Base-by-base conservation (phyloP, 202 grass and related monocot genomes). In the Dendrocalamus latiflorus region DNA sequence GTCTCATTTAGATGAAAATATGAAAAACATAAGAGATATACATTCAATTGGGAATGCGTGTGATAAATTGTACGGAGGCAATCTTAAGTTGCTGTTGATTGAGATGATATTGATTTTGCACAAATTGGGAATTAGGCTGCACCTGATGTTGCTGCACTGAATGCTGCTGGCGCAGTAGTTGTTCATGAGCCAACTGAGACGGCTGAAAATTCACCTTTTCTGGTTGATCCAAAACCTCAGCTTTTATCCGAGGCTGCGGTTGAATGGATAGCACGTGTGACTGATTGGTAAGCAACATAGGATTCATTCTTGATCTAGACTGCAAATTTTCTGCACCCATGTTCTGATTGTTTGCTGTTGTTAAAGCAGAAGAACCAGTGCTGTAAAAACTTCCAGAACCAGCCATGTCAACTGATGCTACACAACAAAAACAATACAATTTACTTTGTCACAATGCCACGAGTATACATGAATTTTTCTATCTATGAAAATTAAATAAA, bases 131-230 rank as follows among this genome's bases (percentile, higher is more conserved):
- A 88, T 88, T 90, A 63, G 82, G 66, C 62, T 92, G 93, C 81
- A 90, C 76, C 60, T 88, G 85, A 77, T 91, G 87, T 47, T 87
- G 93, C 56, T 93, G 90, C 76, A 86, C 82, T 30, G 84, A 50
- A 59, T 95, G 91, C 82, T 97, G 94, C 50, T 87, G 87, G 30
- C 80, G 88, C 2, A 91, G 56, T 69, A 90, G 70, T 45, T 99
- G 89, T 51, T 90, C 93, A 33, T 86, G 81, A 68, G 62, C 62
- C 57, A 90, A 83, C 66, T 95, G 96, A 28, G 79, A 85, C 65
- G 89, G 49, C 74, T 99, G 96, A 75, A 95, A 91, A 77, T 89
- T 90, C 71, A 79, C 74, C 84, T 90, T 28, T 95, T 93, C 89
- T 55, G 86, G 56, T 48, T 95, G 91, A 86, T 91, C 88, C 64